These are phyloP conservation scores for Xylaria telfairii DNA, from an alignment of 495 filamentous ascomycete species.

Conservation along the genomic window DNA sequence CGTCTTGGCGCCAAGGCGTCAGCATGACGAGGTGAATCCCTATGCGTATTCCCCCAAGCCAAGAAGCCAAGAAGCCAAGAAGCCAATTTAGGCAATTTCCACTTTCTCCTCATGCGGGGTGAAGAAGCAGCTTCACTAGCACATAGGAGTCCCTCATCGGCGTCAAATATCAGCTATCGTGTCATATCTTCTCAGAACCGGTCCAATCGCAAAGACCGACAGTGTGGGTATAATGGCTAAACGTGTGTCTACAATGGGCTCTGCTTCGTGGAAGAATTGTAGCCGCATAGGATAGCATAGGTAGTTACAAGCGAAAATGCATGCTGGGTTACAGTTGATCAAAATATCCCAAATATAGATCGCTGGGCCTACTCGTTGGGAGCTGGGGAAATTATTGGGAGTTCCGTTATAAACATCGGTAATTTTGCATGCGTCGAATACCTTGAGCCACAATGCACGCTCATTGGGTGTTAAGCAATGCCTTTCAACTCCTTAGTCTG, in stretches of 20 bases:
- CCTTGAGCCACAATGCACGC: neutral
- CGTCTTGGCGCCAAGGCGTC: neutral
- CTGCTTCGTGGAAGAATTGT: conserved; percentile 20
- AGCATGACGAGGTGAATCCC: neutral
- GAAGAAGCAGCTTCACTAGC: neutral
- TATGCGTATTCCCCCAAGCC: too few relatives aligned
- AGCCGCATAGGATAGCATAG: neutral
- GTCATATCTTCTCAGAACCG: conserved; percentile 1
- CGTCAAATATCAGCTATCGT: neutral
- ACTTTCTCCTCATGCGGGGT: conserved; percentile 18
- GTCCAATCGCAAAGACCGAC: neutral
- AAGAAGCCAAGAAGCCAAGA: too few relatives aligned
- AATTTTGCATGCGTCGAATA: neutral
- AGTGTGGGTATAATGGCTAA: conserved; percentile 6
- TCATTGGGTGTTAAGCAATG: neutral
- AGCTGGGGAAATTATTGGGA: neutral
- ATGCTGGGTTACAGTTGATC: neutral
- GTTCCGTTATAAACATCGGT: neutral
- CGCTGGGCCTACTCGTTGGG: neutral
- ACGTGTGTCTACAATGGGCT: neutral
- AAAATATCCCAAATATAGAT: conserved; percentile 1
- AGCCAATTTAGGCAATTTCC: neutral
- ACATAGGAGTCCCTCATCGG: neutral
- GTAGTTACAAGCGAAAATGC: neutral
- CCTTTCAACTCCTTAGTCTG: conserved; percentile 2